A percentile compares a stretch with the other conserved stretches of the same genome.
phyloP scores from a whole-genome alignment of 2,329 filamentous ascomycete species.

The Cephalotrichum gorgonifer region DNA sequence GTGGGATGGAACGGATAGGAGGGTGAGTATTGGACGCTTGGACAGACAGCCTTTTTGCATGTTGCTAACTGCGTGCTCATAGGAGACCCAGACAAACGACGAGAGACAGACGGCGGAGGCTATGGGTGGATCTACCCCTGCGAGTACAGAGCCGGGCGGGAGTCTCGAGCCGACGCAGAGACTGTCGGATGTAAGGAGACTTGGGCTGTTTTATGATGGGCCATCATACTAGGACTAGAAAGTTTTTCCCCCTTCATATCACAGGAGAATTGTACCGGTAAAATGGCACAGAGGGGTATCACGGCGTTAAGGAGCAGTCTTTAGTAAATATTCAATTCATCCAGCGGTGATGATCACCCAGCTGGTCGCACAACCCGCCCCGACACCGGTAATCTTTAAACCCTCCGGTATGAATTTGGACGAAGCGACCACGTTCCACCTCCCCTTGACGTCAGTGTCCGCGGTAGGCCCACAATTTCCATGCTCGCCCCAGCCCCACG shows the following conservation, averaged over 20 bases:
- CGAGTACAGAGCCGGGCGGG: constrained; percentile 12
- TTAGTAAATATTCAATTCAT: constrained; percentile 6
- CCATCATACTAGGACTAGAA: constrained; percentile 1
- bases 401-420: constrained; percentile 40
- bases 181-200: constrained; percentile 52
- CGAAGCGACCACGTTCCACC: constrained; percentile 57
- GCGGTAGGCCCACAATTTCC: constrained; percentile 79
- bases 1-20: constrained; percentile 61
- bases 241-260: not conserved
- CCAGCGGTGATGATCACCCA: constrained; percentile 48
- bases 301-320: constrained; percentile 1
- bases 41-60: not conserved
- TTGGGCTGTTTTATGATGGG: constrained; percentile 27
- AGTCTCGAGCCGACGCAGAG: constrained; percentile 62
- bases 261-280: not conserved
- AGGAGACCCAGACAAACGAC: not conserved
- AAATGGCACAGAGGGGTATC: not conserved
- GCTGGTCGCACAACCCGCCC: constrained; percentile 84
- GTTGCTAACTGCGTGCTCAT: not conserved
- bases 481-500: constrained; percentile 97
- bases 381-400: constrained; percentile 49
- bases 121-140: constrained; percentile 13
- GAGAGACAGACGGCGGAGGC: not conserved
- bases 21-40: constrained; percentile 31
- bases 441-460: constrained; percentile 56